Conservation (phyloP, 2,329 filamentous ascomycete species). For the Fusarium sp. region DNA sequence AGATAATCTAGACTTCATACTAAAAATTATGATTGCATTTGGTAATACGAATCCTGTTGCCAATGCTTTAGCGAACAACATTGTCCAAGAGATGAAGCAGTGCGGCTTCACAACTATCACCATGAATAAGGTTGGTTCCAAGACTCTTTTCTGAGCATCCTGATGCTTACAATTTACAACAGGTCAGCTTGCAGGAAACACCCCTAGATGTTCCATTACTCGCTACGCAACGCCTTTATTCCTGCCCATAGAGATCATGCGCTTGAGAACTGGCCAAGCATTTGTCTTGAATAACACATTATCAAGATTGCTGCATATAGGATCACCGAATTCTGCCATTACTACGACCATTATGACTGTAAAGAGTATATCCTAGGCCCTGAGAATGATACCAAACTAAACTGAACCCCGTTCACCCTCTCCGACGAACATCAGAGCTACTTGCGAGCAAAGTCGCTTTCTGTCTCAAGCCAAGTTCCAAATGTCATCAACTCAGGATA, state of each 20-base stretch:
- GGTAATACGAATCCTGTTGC: conserved; percentile 3
- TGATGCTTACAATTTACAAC: not conserved
- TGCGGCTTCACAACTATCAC: not conserved
- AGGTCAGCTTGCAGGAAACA: not conserved
- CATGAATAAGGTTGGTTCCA: conserved; percentile 1
- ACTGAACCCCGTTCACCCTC: too few relatives aligned
- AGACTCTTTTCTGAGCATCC: accelerated
- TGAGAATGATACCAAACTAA: not conserved
- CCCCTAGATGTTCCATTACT: conserved; percentile 11
- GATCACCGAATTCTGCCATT: not conserved
- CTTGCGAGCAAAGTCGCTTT: conserved; percentile 21
- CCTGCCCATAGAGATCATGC: not conserved
- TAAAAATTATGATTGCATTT: conserved; percentile 14
- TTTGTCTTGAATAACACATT: not conserved
- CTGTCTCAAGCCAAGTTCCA: conserved; percentile 13
- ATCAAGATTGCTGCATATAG: too few relatives aligned
- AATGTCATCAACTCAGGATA: conserved; percentile 12
- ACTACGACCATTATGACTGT: not conserved
- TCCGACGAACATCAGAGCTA: not conserved
- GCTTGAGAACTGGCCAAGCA: not conserved
- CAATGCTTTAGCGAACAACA: conserved; percentile 4
- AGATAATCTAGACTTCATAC: conserved; percentile 11
- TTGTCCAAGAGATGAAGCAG: conserved; percentile 18
- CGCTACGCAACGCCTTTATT: conserved; percentile 14
- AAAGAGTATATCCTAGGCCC: not conserved